Evolutionary conservation across 2,329 filamentous ascomycete species (phyloP).

Genomic region (Triangularia setosa): DNA sequence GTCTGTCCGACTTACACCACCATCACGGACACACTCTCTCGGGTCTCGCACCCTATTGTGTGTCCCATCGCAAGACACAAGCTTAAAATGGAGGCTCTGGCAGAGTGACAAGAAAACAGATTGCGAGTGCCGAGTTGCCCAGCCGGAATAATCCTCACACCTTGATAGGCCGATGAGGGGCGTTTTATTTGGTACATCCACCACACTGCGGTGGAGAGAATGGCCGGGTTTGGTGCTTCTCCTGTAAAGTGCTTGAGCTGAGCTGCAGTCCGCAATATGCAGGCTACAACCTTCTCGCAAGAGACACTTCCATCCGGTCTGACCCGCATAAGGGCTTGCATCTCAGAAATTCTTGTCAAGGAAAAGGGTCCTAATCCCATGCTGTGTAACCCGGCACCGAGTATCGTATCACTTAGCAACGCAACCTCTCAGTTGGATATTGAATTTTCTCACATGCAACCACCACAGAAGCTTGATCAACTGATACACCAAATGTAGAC

Average conservation of each 20-base stretch:
- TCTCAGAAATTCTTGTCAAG: neutral
- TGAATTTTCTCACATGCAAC: neutral
- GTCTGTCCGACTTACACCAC: neutral
- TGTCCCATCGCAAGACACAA: neutral
- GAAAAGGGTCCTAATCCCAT: neutral
- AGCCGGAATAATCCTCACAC: conserved; percentile 1
- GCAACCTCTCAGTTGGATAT: neutral
- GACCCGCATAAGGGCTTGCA: conserved; percentile 4
- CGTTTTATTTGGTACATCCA: neutral
- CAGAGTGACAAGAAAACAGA: neutral
- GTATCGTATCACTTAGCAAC: neutral
- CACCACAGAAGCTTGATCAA: neutral
- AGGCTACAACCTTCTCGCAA: conserved; percentile 1
- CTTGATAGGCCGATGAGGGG: conserved; percentile 2
- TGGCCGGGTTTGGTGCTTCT: neutral
- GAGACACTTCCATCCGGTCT: neutral
- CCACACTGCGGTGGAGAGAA: neutral
- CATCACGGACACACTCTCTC: neutral
- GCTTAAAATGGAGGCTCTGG: no score
- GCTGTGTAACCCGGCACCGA: neutral
- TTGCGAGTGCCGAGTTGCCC: conserved; percentile 1
- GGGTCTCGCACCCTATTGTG: neutral
- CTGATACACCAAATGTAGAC: neutral
- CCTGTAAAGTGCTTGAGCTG: neutral
- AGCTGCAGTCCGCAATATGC: neutral